Evolutionary conservation across 129 eudicot genomes (phyloP), one percentile per base, ranked within the genome.

Genomic region (Escallonia herrerae): DNA sequence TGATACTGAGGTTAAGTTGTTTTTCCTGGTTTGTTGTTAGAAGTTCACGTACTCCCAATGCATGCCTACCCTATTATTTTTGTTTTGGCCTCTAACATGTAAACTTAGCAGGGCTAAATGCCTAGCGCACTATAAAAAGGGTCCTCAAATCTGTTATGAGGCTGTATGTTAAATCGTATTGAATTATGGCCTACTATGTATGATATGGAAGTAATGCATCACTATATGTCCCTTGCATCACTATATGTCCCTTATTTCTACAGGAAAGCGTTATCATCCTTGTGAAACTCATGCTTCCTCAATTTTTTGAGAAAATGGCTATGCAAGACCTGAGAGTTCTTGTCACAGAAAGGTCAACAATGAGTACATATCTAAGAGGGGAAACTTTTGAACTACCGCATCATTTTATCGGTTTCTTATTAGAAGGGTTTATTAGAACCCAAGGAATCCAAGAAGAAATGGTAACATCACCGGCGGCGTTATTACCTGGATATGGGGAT

Each of bases 261-360:
- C 87, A 93, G 98, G 98, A 93, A 86, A 85, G 98, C 81, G 76
- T 78, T 6, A 81, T 82, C 43, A 64, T 81, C 49, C 96, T 93
- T 63, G 80, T 85, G 7, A 93, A 93, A 67, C 67, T 93, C 70
- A 55, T 88, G 85, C 86, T 93, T 76, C 98, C 98, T 63, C 95
- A 81, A 60, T 56, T 88, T 8, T 86, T 88, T 70, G 98, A 89
- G 68, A 88, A 77, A 75, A 77, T 86, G 87, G 48, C 91, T 12
- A 81, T 93, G 96, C 91, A 81, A 64, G 98, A 93, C 47, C 14
- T 93, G 40, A 75, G 98, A 71, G 63, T 74, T 42, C 95, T 93
- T 59, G 77, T 88, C 64, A 87, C 95, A 40, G 95, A 88, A 75
- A 88, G 91, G 77, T 93, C 98, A 67, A 79, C 57, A 7, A 74